Base-by-base conservation (phyloP, 306 rosid genomes). In the Mimosa bimucronata region DNA sequence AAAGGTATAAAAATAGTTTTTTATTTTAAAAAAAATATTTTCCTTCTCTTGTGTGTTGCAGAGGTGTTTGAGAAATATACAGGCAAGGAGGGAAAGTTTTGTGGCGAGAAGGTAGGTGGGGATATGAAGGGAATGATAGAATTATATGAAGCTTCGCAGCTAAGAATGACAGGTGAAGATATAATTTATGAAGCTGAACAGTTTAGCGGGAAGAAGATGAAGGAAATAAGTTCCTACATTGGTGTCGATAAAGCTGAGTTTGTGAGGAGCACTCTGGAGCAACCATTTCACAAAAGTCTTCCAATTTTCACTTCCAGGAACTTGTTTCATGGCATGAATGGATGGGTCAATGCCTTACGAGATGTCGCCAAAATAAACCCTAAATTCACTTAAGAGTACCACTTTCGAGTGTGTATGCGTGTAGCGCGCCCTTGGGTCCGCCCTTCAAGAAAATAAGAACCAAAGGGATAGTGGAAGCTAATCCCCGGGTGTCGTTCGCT, bases 261-360 rank as follows among this genome's bases (percentile, higher is more conserved):
- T 67, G 45, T 86, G 16, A 80, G 31, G 7, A 79, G 74, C 34
- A 86, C 93, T 16, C 55, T 93, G 73, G 83, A 61, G 19, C 61
- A 85, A 40, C 98, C 97, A 25, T 85, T 79, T 44, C 91, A 89
- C 85, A 91, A 72, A 82, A 93, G 87, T 77, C 66, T 89, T 74
- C 81, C 87, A 16, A 46, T 81, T 64, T 86, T 91, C 65, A 87
- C 84, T 5, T 79, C 87, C 13, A 84, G 70, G 69, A 78, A 65
- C 78, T 89, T 77, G 69, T 77, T 80, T 13, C 71, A 66, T 42
- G 78, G 76, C 42, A 50, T 64, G 34, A 83, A 87, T 66, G 11
- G 21, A 67, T 91, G 92, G 91, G 58, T 71, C 44, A 61, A 45
- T 61, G 52, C 84, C n/a, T 71, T 93, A 12, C 76, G 79, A 77